Conservation (phyloP, 805 yeast genomes). For the Scheffersomyces stipitis region DNA sequence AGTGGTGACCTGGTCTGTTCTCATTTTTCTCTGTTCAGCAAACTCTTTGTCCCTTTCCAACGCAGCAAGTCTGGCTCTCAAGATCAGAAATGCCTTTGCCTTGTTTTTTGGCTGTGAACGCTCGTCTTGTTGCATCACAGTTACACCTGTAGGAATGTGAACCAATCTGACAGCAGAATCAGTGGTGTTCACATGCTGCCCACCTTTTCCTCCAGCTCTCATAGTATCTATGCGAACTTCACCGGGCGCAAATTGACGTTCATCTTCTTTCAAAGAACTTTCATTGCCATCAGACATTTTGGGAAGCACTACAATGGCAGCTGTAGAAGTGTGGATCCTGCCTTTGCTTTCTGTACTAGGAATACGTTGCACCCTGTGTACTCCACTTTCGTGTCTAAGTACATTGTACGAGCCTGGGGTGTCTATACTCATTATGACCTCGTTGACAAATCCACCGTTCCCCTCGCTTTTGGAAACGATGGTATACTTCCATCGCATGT, state of each 20-base stretch:
- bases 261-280: conserved; percentile 47
- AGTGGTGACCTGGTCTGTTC: conserved; percentile 82
- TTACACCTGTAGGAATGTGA: conserved; percentile 88
- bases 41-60: conserved; percentile 64
- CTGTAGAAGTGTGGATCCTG: conserved; percentile 91
- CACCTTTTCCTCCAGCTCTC: conserved; percentile 97
- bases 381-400: conserved; percentile 87
- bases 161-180: conserved; percentile 94
- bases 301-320: conserved; percentile 93
- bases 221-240: conserved; percentile 94
- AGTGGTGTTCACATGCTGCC: conserved; percentile 96
- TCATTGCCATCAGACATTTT: conserved; percentile 62
- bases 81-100: conserved; percentile 83
- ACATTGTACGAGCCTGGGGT: conserved; percentile 74
- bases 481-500: conserved; percentile 65
- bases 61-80: conserved; percentile 84
- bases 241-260: conserved; percentile 75
- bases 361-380: conserved; percentile 91
- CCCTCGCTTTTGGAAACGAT: conserved; percentile 57
- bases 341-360: conserved; percentile 95
- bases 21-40: conserved; percentile 59
- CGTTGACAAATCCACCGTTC: conserved; percentile 69
- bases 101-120: conserved; percentile 93
- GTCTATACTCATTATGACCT: conserved; percentile 65
- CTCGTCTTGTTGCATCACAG: conserved; percentile 90